These are phyloP conservation scores for Calonectria leucothoes DNA, from an alignment of 2,329 filamentous ascomycete genomes.

Conservation along the genomic window DNA sequence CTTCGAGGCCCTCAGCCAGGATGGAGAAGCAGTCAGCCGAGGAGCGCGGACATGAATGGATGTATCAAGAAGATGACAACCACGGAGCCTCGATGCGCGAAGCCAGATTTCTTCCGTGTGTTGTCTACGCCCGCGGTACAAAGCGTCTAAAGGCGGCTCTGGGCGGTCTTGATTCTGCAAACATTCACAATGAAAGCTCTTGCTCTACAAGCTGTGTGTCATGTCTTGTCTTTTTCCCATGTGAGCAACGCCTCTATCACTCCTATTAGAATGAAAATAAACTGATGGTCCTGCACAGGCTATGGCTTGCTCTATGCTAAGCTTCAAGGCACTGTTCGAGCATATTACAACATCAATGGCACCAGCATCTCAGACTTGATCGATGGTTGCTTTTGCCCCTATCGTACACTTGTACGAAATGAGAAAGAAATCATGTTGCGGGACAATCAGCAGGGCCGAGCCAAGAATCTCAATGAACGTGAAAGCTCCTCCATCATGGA, in stretches of 20 bases:
- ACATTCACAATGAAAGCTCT: conserved; percentile 25
- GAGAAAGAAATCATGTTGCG: conserved; percentile 49
- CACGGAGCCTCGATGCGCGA: conserved; percentile 20
- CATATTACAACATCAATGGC: conserved; percentile 48
- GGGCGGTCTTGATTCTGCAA: conserved; percentile 30
- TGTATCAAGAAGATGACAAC: conserved; percentile 23
- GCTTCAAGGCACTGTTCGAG: conserved; percentile 46
- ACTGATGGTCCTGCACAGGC: conserved; percentile 35
- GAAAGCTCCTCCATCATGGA: conserved; percentile 10
- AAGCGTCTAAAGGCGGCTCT: conserved; percentile 38
- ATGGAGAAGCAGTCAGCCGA: conserved; percentile 35
- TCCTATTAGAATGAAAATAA: conserved; percentile 34
- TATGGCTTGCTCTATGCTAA: conserved; percentile 44
- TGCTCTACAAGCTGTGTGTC: conserved; percentile 39
- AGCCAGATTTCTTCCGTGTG: conserved; percentile 39
- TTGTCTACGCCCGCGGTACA: conserved; percentile 42
- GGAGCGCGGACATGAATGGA: conserved; percentile 27
- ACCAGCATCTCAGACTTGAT: conserved; percentile 33
- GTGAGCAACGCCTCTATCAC: conserved; percentile 32
- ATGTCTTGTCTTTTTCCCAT: conserved; percentile 40
- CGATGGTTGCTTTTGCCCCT: conserved; percentile 45
- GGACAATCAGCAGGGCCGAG: conserved; percentile 31
- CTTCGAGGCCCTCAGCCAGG: conserved; percentile 13
- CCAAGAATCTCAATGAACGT: conserved; percentile 19
- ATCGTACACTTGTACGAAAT: conserved; percentile 39